Base-by-base conservation (phyloP, 2,329 filamentous ascomycete species). In the Rhytidhysteron rufulum region DNA sequence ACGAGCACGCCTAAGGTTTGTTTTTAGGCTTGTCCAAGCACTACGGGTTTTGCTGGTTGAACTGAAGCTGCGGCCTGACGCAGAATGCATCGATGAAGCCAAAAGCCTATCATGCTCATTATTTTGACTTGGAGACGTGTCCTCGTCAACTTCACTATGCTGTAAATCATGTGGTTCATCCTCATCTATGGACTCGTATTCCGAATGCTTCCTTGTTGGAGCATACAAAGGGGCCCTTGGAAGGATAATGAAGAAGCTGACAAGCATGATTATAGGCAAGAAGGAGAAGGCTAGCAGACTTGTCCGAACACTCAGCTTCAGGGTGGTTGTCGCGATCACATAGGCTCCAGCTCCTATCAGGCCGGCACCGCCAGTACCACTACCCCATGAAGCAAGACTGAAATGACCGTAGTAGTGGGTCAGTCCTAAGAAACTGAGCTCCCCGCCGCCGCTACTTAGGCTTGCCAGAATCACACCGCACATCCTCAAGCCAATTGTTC, bases 331-430 rank as follows among this genome's bases (percentile, higher is more conserved):
- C 43, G 93, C 76, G 34, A 91, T 59, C 6, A 94, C 87, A 66
- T 97, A 98, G 11, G 91, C 74, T 0, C 89, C 89, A 1, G 91
- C 88, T 4, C 93, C 93, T 1, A 91, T 74, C 42, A 98, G 65
- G 0, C 91, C 91, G 1, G 91, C 91, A 0, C 86, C 91, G 2
- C 91, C 91, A 0, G 91, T 96, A 0, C 91, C 91, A 48, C 86
- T 91, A 0, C 88, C 86, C 93, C 93, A 98, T 25, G 88, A 84
- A 0, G 90, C 90, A 15, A 97, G 75, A 53, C 88, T 88, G 65
- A 87, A 84, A 7, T 81, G 83, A 0, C 91, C 93, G 57, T 97
- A 97, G 69, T 86, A 96, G 62, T 97, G 91, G 11, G 91, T 95
- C 56, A 98, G 68, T 1, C 88, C 86, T 5, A 98, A 71, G 59